Evolutionary conservation across 2,329 filamentous ascomycete species (phyloP), one percentile per base, ranked within the genome.

Genomic region (Endoconidiophora laricicola): DNA sequence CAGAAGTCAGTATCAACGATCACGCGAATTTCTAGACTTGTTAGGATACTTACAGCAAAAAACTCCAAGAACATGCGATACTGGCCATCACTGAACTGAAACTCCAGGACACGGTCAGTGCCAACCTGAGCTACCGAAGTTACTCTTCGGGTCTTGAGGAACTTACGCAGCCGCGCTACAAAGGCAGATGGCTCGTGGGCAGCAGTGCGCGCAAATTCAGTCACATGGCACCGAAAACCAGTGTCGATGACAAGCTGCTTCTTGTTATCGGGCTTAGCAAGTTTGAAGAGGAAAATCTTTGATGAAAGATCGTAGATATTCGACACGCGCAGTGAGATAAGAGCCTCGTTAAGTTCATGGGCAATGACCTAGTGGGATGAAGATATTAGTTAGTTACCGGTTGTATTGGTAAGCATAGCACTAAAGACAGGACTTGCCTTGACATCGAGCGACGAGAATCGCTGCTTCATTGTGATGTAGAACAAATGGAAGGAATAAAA

Each of bases 271-370:
- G 90, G 86, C 63, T 91, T 94, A 50, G 87, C 80, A 61, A 98
- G 91, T 62, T 95, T 96, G 65, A 98, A 76, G 23, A 96, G 79
- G 61, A 96, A 86, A 60, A 96, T 95, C 61, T 90, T 87, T 56
- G 87, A 87, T 55, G 86, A 94, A 53, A 98, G 78, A 64, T 98
- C 91, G 69, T 98, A 96, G 63, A 95, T 81, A 62, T 98, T 98
- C 55, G 85, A 79, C 46, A 96, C 76, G 55, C 91, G 84, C 55
- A 96, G 73, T 53, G 78, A 78, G 52, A 82, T 77, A 49, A 98
- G 74, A 56, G 74, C 76, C 55, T 76, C 70, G 53, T 86, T 81
- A 55, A 98, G 83, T 74, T 98, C 91, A 63, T 94, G 86, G 51
- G 87, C 83, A 61, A 96, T 93, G 65, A 94, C 86, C 86, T 94